Evolutionary conservation across 75 land plant genomes (phyloP).

Genomic region (Selaginella tamariscina): DNA sequence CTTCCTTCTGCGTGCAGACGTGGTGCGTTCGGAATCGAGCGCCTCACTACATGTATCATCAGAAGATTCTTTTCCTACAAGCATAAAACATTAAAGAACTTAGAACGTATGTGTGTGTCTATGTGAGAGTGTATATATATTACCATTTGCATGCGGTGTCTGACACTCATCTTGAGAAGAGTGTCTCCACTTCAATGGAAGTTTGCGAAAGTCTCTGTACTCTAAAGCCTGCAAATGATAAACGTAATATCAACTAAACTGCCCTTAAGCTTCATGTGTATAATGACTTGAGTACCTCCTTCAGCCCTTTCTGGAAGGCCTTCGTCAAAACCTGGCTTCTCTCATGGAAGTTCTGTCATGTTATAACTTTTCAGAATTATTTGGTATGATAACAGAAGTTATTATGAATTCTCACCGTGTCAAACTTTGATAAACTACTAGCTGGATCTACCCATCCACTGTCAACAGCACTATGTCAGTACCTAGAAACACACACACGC

Average conservation of each 20-base stretch:
- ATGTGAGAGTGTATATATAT: too few species aligned
- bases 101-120: neutral
- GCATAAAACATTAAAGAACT: neutral
- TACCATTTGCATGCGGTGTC: neutral
- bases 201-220: conserved; percentile 1
- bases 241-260: too few species aligned
- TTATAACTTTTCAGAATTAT: neutral
- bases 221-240: neutral
- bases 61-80: neutral
- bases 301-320: neutral
- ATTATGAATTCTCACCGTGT: neutral
- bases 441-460: neutral
- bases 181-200: neutral
- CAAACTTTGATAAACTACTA: neutral
- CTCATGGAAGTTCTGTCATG: neutral
- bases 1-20: neutral
- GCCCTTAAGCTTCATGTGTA: too few species aligned
- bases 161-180: neutral
- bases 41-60: neutral
- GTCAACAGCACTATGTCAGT: too few species aligned
- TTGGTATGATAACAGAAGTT: neutral
- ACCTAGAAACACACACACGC: too few species aligned
- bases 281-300: too few species aligned
- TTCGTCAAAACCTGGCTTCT: neutral
- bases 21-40: too few species aligned